phyloP scores from a whole-genome alignment of 768 basidiomycete species.

The Pulveroboletus sp. region DNA sequence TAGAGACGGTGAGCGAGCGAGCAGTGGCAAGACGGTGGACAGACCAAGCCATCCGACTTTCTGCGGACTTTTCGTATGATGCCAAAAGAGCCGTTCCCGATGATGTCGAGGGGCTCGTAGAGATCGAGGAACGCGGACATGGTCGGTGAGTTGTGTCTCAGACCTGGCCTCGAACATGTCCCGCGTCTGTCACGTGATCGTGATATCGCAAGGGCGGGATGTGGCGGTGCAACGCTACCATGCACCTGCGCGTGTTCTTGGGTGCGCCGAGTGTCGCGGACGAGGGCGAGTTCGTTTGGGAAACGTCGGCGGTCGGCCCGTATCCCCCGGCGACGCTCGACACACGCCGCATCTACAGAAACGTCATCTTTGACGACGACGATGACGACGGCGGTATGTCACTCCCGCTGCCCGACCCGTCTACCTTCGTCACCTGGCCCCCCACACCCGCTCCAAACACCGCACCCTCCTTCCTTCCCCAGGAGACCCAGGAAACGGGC shows the following conservation, averaged over 20 bases:
- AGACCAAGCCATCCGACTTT: slow-evolving; percentile 76
- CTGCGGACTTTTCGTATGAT: slow-evolving; percentile 93
- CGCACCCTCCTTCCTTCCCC: slow-evolving; percentile 25
- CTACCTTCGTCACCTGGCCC: slow-evolving; percentile 57
- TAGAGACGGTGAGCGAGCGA: slow-evolving; percentile 25
- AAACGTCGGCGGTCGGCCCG: slow-evolving; percentile 21
- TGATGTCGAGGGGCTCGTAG: slow-evolving; percentile 86
- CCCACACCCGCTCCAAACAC: slow-evolving; percentile 37
- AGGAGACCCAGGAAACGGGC: slow-evolving; percentile 41
- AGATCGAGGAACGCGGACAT: slow-evolving; percentile 55
- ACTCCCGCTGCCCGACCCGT: slow-evolving; percentile 33
- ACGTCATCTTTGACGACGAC: slow-evolving; percentile 56
- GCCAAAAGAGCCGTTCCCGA: slow-evolving; percentile 97
- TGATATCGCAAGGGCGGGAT: too few relatives aligned
- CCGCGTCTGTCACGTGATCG: slow-evolving; percentile 30
- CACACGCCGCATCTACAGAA: slow-evolving; percentile 67
- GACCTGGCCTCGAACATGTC: slow-evolving; percentile 25
- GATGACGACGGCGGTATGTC: slow-evolving; percentile 30
- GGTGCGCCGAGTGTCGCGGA: slow-evolving; percentile 41
- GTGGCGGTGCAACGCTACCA: too few relatives aligned
- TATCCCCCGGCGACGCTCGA: slow-evolving; percentile 58
- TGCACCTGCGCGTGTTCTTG: slow-evolving; percentile 48
- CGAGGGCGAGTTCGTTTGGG: slow-evolving; percentile 42
- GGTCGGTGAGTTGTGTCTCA: background rate
- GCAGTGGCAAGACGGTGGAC: slow-evolving; percentile 30